phyloP scores from a whole-genome alignment of 2,329 filamentous ascomycete species.

The Xylaria sp. region DNA sequence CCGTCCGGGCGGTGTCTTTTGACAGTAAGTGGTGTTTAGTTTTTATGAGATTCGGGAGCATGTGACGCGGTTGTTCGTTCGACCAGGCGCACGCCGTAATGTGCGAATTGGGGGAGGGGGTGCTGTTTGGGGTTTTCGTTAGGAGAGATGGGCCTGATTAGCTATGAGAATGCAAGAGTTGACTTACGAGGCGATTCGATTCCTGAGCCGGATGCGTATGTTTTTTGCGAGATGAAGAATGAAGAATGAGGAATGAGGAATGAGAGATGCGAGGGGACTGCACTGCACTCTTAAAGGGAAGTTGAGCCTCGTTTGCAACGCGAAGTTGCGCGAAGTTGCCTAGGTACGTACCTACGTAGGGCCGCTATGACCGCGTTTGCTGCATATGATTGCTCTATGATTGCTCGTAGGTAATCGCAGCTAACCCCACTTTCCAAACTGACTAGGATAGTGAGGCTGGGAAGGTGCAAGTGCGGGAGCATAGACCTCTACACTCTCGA shows the following conservation, averaged over 20 bases:
- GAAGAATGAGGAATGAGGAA: neutral
- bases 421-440: slow-evolving; percentile 19
- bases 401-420: slow-evolving; percentile 1
- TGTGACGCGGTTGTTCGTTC: neutral
- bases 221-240: neutral
- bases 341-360: no score
- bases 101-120: neutral
- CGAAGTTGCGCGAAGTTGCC: no score
- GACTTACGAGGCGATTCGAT: neutral
- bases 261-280: neutral
- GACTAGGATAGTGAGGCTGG: slow-evolving; percentile 28
- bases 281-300: neutral
- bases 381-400: slow-evolving; percentile 21
- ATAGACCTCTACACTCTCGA: slow-evolving; percentile 7
- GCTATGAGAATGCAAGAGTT: neutral
- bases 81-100: neutral
- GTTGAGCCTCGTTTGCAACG: neutral
- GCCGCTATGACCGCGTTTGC: slow-evolving; percentile 14
- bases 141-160: neutral
- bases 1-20: no score
- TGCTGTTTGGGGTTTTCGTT: neutral
- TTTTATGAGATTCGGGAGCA: neutral
- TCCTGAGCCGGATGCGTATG: neutral
- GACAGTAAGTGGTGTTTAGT: neutral
- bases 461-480: slow-evolving; percentile 9